Percentiles rank a stretch among this genome's conserved stretches.
phyloP scores from a whole-genome alignment of 495 filamentous ascomycete genomes.

The Aspergillus panamensis region DNA sequence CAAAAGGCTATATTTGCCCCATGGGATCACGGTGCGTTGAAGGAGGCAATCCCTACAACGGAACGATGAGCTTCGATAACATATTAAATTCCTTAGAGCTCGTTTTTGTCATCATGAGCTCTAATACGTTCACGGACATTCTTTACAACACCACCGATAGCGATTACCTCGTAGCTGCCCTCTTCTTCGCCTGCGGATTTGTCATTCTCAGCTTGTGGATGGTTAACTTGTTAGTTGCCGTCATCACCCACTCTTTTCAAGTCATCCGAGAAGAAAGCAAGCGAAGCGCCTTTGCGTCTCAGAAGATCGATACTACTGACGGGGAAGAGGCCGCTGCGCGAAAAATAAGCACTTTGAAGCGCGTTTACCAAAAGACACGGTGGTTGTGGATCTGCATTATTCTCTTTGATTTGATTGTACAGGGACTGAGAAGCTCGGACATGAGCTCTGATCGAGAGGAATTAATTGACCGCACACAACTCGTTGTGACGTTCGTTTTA shows the following conservation, averaged over 20 bases:
- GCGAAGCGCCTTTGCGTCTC: constrained; percentile 83
- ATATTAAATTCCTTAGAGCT: constrained; percentile 86
- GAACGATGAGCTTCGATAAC: constrained; percentile 92
- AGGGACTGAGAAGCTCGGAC: constrained; percentile 67
- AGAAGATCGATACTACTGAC: constrained; percentile 53
- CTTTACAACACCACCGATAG: constrained; percentile 90
- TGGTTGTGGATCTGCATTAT: constrained; percentile 83
- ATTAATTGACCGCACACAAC: constrained; percentile 66
- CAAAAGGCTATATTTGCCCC: constrained; percentile 93
- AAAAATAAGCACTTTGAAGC: constrained; percentile 56
- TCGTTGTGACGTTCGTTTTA: constrained; percentile 73
- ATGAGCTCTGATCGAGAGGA: constrained; percentile 58
- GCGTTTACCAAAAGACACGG: constrained; percentile 64
- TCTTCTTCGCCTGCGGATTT: constrained; percentile 82
- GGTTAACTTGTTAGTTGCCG: constrained; percentile 92
- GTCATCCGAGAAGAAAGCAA: constrained; percentile 96
- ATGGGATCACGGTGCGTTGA: constrained; percentile 76
- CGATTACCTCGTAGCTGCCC: constrained; percentile 79
- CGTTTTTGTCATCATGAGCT: constrained; percentile 98
- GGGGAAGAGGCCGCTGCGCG: constrained; percentile 35
- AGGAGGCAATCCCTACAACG: constrained; percentile 73
- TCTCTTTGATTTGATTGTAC: constrained; percentile 67
- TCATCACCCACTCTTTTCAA: constrained; percentile 98
- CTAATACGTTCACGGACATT: constrained; percentile 92
- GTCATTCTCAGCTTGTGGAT: constrained; percentile 96